phyloP scores from a whole-genome alignment of 108 stramenopile species.

The Nitzschia sp. region DNA sequence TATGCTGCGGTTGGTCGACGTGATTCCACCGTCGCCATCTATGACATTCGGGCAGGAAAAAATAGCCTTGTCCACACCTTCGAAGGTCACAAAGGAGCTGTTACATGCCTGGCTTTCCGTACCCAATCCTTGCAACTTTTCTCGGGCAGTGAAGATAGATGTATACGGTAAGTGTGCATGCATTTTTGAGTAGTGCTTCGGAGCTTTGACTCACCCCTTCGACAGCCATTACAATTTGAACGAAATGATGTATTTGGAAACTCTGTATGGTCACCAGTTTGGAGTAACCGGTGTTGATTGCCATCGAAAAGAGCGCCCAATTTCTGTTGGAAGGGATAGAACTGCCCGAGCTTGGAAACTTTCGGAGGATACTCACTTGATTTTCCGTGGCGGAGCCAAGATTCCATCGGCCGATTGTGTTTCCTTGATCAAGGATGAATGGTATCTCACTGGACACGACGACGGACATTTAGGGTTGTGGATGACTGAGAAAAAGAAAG shows the following conservation, averaged over 20 bases:
- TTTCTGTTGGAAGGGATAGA: constrained; percentile 85
- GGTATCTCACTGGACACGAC: constrained; percentile 94
- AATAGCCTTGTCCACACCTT: constrained; percentile 70
- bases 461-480: constrained; percentile 90
- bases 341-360: constrained; percentile 97
- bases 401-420: constrained; percentile 75
- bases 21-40: constrained; percentile 83
- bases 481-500: constrained; percentile 91
- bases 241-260: constrained; percentile 96
- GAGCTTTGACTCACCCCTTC: neutral
- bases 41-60: constrained; percentile 68
- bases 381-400: constrained; percentile 83
- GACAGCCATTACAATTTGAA: constrained; percentile 77
- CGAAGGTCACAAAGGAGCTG: constrained; percentile 82
- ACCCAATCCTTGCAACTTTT: constrained; percentile 83
- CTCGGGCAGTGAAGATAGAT: constrained; percentile 91
- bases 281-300: constrained; percentile 84
- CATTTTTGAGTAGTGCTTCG: neutral
- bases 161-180: constrained; percentile 50
- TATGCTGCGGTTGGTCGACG: constrained; percentile 90
- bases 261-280: constrained; percentile 97
- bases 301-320: constrained; percentile 79
- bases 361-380: constrained; percentile 94
- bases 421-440: constrained; percentile 80
- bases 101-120: constrained; percentile 82